These are phyloP conservation scores for Melocanna baccifera DNA, from an alignment of 176 grass and related monocot genomes.

Conservation along the genomic window DNA sequence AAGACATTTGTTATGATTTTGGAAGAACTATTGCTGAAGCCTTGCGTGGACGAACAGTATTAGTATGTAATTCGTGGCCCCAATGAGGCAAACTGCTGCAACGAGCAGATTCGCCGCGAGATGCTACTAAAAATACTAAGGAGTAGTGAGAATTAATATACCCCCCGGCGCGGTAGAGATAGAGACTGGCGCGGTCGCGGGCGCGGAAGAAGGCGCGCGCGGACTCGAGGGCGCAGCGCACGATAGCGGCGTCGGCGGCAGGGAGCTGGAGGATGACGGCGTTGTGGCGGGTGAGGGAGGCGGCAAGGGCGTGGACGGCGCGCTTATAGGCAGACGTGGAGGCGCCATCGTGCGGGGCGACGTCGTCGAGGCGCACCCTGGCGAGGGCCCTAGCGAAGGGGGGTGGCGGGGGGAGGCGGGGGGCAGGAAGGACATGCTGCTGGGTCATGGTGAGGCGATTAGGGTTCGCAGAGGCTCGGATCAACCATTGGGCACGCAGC, in stretches of 20 bases:
- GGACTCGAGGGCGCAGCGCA: slow-evolving; percentile 73
- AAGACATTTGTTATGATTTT: too few species aligned
- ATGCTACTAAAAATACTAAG: background rate
- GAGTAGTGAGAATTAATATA: too few species aligned
- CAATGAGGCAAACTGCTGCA: too few species aligned
- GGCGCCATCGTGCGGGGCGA: slow-evolving; percentile 57
- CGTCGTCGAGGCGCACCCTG: slow-evolving; percentile 60
- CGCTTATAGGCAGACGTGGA: slow-evolving; percentile 18
- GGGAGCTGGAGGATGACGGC: slow-evolving; percentile 62
- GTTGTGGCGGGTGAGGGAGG: slow-evolving; percentile 59
- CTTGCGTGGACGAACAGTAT: too few species aligned
- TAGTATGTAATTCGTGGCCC: too few species aligned
- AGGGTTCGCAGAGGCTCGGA: background rate
- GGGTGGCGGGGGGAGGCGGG: background rate
- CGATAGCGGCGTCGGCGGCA: slow-evolving; percentile 43
- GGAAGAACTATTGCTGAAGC: too few species aligned
- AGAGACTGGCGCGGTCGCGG: slow-evolving; percentile 28
- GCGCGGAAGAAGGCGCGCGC: slow-evolving; percentile 54
- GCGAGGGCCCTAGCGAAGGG: background rate
- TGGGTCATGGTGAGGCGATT: slow-evolving; percentile 11
- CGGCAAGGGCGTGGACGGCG: slow-evolving; percentile 47
- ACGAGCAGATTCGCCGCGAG: background rate
- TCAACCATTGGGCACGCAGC: background rate
- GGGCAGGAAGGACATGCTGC: slow-evolving; percentile 19
- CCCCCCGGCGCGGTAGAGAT: slow-evolving; percentile 65